Conservation (phyloP, 129 eudicot species). For the Smallanthus sonchifolius region DNA sequence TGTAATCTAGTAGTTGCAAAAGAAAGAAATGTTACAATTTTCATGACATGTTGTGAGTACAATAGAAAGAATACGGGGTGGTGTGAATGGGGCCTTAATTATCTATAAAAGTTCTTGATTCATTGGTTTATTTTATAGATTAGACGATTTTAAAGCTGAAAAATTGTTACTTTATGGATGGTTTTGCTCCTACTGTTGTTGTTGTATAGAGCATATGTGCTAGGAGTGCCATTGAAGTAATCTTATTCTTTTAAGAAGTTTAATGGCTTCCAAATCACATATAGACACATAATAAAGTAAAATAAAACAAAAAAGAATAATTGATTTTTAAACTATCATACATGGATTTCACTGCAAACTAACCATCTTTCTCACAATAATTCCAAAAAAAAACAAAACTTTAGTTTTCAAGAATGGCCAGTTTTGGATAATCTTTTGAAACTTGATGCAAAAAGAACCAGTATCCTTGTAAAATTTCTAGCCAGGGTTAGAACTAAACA, state of each 20-base stretch:
- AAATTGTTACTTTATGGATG: constrained; percentile 15
- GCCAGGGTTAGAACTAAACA: background rate
- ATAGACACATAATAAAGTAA: constrained; percentile 10
- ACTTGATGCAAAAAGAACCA: background rate
- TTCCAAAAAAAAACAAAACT: background rate
- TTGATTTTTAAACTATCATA: background rate
- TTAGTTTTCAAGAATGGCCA: constrained; percentile 6
- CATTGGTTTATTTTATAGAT: background rate
- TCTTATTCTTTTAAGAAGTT: background rate
- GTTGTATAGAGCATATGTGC: constrained; percentile 19
- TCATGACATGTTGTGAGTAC: background rate
- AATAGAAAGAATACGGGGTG: background rate
- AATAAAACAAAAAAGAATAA: background rate
- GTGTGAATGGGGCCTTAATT: background rate
- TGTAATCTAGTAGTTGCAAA: background rate
- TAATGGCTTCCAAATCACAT: constrained; percentile 10
- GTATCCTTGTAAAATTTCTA: background rate
- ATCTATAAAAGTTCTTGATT: constrained; percentile 6
- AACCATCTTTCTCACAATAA: constrained; percentile 2
- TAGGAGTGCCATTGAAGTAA: constrained; percentile 30
- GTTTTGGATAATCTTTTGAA: background rate
- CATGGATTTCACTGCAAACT: background rate
- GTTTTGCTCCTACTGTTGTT: constrained; percentile 4
- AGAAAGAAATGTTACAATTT: background rate
- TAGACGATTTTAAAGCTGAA: background rate